Evolutionary conservation across 768 basidiomycete genomes (phyloP), one percentile per base, ranked within the genome.

Genomic region (Asterophora parasitica): DNA sequence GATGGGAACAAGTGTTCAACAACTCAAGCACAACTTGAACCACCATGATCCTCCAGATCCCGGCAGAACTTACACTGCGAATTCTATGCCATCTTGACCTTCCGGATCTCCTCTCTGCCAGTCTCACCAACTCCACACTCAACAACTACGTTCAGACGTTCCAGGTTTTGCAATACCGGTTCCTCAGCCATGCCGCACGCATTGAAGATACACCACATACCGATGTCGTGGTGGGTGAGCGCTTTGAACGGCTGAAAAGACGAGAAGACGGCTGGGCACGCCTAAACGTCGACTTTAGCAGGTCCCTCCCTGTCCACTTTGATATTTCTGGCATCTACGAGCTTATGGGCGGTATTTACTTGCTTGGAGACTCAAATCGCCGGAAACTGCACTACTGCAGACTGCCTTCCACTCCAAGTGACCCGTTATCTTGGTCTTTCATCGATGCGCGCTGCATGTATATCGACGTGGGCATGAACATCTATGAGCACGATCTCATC

Each of bases 401-500:
- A 5, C 60, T 75, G 0, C 72, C 74, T 3, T 61, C 58, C 12
- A 50, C 42, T 15, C 49, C 55, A 3, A 49, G 44, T 8, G 63
- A 69, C 17, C 49, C 56, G 7, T 28, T 56, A 1, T 44, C 48
- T 17, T 71, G 68, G 68, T 60, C 47, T 28, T 46, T 17, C 19
- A 56, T 72, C 17, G 33, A 52, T 15, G 50, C 64, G n/a, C 53
- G 59, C 9, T 51, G 60, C 4, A 58, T 42, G 7, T 62, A 73
- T 36, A 59, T 75, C 17, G 72, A 74, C 49, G 65, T 75, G 51
- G 71, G 71, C 3, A 47, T 74, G 27, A 62, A 65, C 27, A 53
- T 73, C 7, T 61, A 67, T 26, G 72, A 74, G 48, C 71, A 73
- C 42, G 70, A 75, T 54, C 53, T 75, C 15, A 60, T 74, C 19